Conservation (phyloP, 2,329 filamentous ascomycete genomes). For the Xylaria sp. region DNA sequence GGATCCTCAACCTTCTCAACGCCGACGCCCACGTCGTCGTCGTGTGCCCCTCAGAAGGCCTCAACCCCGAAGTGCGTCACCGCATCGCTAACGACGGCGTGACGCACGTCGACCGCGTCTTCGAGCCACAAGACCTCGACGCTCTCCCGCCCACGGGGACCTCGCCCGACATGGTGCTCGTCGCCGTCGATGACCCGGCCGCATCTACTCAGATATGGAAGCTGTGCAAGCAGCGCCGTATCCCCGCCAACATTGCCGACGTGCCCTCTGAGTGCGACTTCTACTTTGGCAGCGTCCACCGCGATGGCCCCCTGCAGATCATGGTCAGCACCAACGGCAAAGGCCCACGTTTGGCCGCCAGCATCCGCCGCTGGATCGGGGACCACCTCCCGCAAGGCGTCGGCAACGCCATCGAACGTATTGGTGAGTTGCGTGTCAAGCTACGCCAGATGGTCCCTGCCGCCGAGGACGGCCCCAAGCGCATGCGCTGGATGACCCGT, state of each 20-base stretch:
- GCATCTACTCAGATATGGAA: slow-evolving; percentile 94
- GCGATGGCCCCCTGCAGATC: slow-evolving; percentile 93
- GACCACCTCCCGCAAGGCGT: slow-evolving; percentile 78
- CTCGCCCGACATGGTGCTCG: slow-evolving; percentile 81
- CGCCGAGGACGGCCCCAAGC: slow-evolving; percentile 78
- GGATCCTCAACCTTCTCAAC: slow-evolving; percentile 89
- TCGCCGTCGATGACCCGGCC: slow-evolving; percentile 90
- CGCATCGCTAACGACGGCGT: slow-evolving; percentile 81
- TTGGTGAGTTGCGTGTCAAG: slow-evolving; percentile 82
- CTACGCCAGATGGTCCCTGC: slow-evolving; percentile 80
- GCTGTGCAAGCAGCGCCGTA: slow-evolving; percentile 83
- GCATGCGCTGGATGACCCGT: slow-evolving; percentile 95
- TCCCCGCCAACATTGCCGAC: slow-evolving; percentile 95
- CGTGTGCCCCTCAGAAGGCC: slow-evolving; percentile 79
- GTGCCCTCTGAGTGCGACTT: slow-evolving; percentile 98
- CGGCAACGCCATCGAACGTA: slow-evolving; percentile 84
- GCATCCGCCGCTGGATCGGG: slow-evolving; percentile 85
- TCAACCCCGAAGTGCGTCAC: slow-evolving; percentile 88
- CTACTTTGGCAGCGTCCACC: slow-evolving; percentile 96
- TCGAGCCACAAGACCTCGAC: slow-evolving; percentile 88
- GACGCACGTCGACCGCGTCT: slow-evolving; percentile 81
- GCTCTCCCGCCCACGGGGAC: slow-evolving; percentile 53
- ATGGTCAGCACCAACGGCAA: slow-evolving; percentile 99
- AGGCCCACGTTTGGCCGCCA: slow-evolving; percentile 88
- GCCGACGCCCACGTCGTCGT: slow-evolving; percentile 92